Evolutionary conservation across 371 early-diverging fungal species (phyloP).

Genomic region (Rhizopus arrhizus): DNA sequence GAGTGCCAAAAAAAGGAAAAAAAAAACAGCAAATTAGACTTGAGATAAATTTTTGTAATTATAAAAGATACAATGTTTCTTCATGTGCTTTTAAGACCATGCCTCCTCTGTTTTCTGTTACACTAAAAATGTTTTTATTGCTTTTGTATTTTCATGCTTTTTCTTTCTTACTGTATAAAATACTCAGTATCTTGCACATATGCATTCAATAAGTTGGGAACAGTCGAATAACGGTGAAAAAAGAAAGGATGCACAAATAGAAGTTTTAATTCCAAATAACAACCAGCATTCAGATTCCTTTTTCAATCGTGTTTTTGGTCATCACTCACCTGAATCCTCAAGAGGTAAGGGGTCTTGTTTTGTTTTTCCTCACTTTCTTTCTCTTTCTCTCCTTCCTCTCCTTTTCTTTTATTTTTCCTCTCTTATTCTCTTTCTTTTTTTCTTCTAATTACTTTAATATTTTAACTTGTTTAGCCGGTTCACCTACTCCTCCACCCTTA

Average conservation of each 20-base stretch:
- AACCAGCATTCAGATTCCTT: slow-evolving; percentile 27
- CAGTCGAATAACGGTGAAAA: slow-evolving; percentile 3
- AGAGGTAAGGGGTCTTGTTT: slow-evolving; percentile 20
- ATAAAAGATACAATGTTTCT: no score
- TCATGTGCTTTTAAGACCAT: no score
- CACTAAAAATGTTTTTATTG: slow-evolving; percentile 5
- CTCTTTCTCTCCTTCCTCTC: not conserved
- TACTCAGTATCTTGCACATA: slow-evolving; percentile 13
- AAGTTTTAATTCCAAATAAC: not conserved
- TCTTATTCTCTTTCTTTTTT: not conserved
- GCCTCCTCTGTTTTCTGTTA: not conserved
- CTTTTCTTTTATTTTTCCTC: not conserved
- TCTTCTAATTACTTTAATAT: not conserved
- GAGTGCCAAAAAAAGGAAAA: no score
- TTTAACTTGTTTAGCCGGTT: slow-evolving; percentile 8
- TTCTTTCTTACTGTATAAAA: not conserved
- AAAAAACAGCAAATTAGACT: no score
- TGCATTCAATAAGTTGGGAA: slow-evolving; percentile 17
- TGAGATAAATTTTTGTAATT: no score
- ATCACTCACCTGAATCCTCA: slow-evolving; percentile 34
- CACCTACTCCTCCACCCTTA: slow-evolving; percentile 24
- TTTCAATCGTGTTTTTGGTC: slow-evolving; percentile 33
- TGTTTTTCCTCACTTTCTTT: not conserved
- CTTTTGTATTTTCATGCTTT: not conserved
- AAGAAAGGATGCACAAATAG: not conserved